Evolutionary conservation across 140 eudicot species (phyloP), one percentile per base, ranked within the genome.

Genomic region (Senecio squalidus): DNA sequence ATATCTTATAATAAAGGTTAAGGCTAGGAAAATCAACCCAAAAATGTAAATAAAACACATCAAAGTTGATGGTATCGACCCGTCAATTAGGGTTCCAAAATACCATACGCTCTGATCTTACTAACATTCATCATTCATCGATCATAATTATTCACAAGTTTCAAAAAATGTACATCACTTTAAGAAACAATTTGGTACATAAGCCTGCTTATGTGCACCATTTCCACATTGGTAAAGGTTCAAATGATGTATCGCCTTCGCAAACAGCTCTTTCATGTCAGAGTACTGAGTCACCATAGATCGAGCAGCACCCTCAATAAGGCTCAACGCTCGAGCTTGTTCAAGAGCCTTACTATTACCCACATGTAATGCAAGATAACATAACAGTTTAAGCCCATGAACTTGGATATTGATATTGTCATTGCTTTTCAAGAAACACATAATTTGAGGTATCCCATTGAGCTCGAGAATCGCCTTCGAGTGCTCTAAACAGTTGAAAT

Each of bases 391-490:
- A 16, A 87, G 74, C 60, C 71, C 96, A 33, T 69, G 64, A 50
- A 58, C 49, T 47, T 60, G 70, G 22, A 58, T 66, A 9, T 72
- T 60, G 14, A 62, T 51, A 5, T 69, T 13, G 21, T 68, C 85
- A 50, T 58, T 70, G 26, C 23, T 49, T 66, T 77, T 78, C 41
- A 87, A 38, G 79, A 83, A 54, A 17, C 44, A 16, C 44, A 55
- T 29, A 16, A 55, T 16, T 16, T 30, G 39, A 17, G 64, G 54
- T 43, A 83, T 71, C 69, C 86, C 96, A 29, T 76, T 49, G 17
- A 56, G 70, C 57, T 80, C 86, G 2, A 87, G 49, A n/a, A 87
- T 83, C 9, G 95, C 64, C 70, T 78, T 78, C 0, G 84, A 77
- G 54, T 87, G 95, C 50, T 87, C 89, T 18, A 60, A 22, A 1